Evolutionary conservation across 2,329 filamentous ascomycete species (phyloP), one percentile per base, ranked within the genome.

Genomic region (Fusarium xyrophilum): DNA sequence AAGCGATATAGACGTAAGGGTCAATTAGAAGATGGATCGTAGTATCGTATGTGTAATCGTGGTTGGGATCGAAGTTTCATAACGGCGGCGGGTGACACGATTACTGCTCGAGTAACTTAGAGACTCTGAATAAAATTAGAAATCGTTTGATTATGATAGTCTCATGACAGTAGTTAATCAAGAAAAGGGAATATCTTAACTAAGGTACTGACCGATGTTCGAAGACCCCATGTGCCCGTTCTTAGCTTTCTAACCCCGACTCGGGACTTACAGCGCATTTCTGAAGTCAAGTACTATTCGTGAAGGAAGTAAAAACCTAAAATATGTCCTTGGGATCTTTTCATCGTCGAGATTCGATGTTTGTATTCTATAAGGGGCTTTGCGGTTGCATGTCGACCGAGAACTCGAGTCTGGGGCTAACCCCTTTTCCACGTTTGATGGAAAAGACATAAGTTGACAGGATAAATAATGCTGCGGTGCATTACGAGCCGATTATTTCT

Each of bases 361-460:
- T 10, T 8, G 27, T 9, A 32, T 46, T 10, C 7, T 15, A 7
- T 11, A 21, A n/a, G 8, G n/a, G 38, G 21, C 23, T 25, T 19
- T 30, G 19, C 19, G 23, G 27, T 23, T 39, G 40, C 21, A 33
- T 27, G 35, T n/a, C 30, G 35, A 57, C 14, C 23, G 23, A 32
- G 27, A 6, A 21, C 12, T 40, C 21, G 39, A 25, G 17, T n/a
- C 19, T 19, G 28, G 30, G n/a, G 35, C 30, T 4, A 14, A 19
- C 39, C 40, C 51, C 35, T 21, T 51, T 59, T 40, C n/a, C 47
- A 7, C 33, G 15, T 19, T 46, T 21, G 28, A 39, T 27, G 32
- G 30, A n/a, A 36, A 15, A 36, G 46, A n/a, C 17, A 25, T 32
- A 36, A 27, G 13, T 43, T 28, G 11, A 21, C 13, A 23, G 15